Conservation (phyloP, 2,329 filamentous ascomycete genomes). For the Hypomyces rosellus region DNA sequence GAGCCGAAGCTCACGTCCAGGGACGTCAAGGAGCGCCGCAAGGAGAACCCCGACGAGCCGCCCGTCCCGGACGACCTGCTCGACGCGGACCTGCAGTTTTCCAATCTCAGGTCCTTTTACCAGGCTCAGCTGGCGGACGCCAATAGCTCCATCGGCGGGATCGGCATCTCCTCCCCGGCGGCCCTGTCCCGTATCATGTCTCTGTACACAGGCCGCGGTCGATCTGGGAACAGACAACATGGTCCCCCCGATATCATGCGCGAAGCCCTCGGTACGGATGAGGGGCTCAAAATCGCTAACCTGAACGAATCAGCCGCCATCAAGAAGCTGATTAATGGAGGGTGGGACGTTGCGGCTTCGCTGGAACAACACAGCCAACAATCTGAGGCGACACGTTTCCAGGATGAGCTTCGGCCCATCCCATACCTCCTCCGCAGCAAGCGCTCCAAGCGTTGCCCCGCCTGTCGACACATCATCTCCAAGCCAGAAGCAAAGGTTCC, state of each 20-base stretch:
- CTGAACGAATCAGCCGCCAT: slow-evolving; percentile 58
- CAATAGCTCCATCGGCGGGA: slow-evolving; percentile 39
- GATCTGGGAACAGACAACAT: slow-evolving; percentile 58
- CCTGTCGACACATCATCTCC: slow-evolving; percentile 89
- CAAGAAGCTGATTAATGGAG: slow-evolving; percentile 49
- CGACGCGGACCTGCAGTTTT: slow-evolving; percentile 64
- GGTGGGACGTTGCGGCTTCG: slow-evolving; percentile 58
- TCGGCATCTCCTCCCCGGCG: slow-evolving; percentile 66
- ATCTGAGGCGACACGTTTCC: slow-evolving; percentile 54
- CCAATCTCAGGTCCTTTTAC: slow-evolving; percentile 73
- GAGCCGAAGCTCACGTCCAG: slow-evolving; percentile 42
- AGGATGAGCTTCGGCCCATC: slow-evolving; percentile 70
- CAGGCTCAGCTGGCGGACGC: slow-evolving; percentile 66
- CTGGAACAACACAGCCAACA: slow-evolving; percentile 43
- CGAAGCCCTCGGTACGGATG: slow-evolving; percentile 63
- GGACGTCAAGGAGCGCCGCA: slow-evolving; percentile 46
- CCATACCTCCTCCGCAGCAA: slow-evolving; percentile 83
- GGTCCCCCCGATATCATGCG: slow-evolving; percentile 68
- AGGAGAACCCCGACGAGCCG: slow-evolving; percentile 35
- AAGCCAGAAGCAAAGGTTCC: slow-evolving; percentile 89
- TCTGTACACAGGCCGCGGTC: slow-evolving; percentile 66
- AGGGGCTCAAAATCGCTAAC: slow-evolving; percentile 62
- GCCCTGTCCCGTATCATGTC: slow-evolving; percentile 87
- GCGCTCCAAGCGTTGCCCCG: slow-evolving; percentile 85
- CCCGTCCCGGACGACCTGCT: slow-evolving; percentile 40